Base-by-base conservation (phyloP, 2,329 filamentous ascomycete species). In the Cladosporium sp. region DNA sequence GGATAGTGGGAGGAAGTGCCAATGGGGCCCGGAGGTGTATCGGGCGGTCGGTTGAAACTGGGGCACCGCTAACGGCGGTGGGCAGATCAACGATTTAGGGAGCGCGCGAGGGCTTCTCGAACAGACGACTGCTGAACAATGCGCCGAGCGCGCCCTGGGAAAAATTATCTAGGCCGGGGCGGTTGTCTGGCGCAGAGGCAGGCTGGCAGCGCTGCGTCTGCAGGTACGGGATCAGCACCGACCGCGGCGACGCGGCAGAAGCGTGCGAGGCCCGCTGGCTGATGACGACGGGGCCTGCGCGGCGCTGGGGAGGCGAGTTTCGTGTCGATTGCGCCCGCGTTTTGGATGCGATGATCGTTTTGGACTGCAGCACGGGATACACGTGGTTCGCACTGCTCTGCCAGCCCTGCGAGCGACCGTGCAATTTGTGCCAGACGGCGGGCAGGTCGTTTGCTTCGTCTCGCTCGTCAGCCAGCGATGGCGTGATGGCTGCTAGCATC, bases 221-320 rank as follows among this genome's bases (percentile, higher is more conserved):
- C 48, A 43, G 48, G 48, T 37, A 50, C 48, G 48, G 48, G 18
- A 50, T 43, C 48, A 35, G 40, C 48, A 42, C 40, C 48, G 48
- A 50, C 43, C 14, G 32, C 48, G 48, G 48, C 48, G 48, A 19
- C 16, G 31, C 48, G 48, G 48, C 48, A 37, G 40, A 10, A 28
- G 22, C 22, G 22, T 28, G 22, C 22, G 22, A 28, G 7, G 22
- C 22, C 22, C 22, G 22, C 22, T 28, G 22, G 22, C 22, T 28
- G 22, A 28, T 28, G 22, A 28, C 22, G 22, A 38, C 35, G 35
- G 35, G n/a, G 35, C 35, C 35, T 38, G 35, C 11, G 16, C 16
- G n/a, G n/a, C 8, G 46, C 32, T 49, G 40, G 33, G 48, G 14
- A 50, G 31, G 48, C 48, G 48, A 50, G 18, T 43, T 43, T 31